These are phyloP conservation scores for Usnea hakonensis DNA, from an alignment of 495 filamentous ascomycete species.

Conservation along the genomic window DNA sequence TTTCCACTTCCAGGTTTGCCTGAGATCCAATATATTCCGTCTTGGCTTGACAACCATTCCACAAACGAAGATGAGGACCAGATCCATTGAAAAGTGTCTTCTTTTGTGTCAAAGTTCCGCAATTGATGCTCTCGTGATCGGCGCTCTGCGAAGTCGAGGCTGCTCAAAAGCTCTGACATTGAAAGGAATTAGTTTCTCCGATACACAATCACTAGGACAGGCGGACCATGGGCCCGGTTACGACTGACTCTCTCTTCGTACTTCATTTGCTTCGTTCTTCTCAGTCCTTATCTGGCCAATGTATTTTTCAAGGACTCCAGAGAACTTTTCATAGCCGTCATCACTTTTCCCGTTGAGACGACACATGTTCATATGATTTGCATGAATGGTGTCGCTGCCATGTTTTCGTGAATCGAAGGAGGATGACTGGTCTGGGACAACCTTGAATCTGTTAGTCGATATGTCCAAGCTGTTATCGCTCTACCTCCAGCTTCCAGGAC, in stretches of 20 bases:
- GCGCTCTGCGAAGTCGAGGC: neutral
- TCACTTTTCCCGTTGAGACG: constrained; percentile 5
- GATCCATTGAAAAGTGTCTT: neutral
- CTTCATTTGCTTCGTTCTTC: neutral
- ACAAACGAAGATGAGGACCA: neutral
- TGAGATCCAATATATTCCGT: neutral
- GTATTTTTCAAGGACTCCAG: neutral
- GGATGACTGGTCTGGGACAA: constrained; percentile 12
- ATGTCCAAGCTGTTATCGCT: neutral
- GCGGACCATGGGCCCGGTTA: neutral
- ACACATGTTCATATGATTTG: constrained; percentile 19
- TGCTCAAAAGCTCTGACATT: neutral
- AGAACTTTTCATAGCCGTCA: constrained; percentile 12
- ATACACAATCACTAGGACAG: neutral
- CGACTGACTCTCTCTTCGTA: neutral
- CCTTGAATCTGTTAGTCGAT: neutral
- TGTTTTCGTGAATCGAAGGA: neutral
- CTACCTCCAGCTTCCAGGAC: no score
- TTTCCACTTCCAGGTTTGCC: constrained; percentile 1
- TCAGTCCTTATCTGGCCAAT: neutral
- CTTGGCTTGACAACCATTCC: neutral
- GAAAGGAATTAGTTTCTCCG: neutral
- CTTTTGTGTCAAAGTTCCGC: neutral
- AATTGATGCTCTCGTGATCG: neutral
- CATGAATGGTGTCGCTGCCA: constrained; percentile 6